These are phyloP conservation scores for Juncus effusus DNA, from an alignment of 176 grass and related monocot genomes.

Conservation along the genomic window DNA sequence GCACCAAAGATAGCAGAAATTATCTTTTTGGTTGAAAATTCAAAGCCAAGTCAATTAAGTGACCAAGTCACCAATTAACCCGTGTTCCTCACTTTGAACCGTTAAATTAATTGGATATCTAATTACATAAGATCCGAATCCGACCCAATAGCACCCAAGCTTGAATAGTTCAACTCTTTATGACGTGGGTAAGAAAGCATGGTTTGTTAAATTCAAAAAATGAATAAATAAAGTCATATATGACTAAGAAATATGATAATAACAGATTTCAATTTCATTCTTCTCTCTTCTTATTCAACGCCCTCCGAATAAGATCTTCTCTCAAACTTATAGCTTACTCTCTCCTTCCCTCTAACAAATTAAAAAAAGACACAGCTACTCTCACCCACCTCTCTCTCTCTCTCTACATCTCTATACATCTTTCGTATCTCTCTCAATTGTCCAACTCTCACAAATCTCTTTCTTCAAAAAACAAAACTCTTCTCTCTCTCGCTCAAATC, in stretches of 20 bases:
- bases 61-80: no score
- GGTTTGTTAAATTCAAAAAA: conserved; percentile 7
- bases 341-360: no score
- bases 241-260: conserved; percentile 4
- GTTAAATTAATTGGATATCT: no score
- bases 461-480: conserved; percentile 2
- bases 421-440: neutral
- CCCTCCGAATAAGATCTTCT: conserved; percentile 18
- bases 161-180: neutral
- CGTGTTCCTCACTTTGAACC: no score
- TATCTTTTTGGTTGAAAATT: no score
- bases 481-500: neutral
- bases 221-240: conserved; percentile 12
- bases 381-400: neutral
- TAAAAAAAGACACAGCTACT: neutral
- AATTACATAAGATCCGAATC: neutral
- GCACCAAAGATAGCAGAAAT: no score
- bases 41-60: no score
- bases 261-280: conserved; percentile 5
- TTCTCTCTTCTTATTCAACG: conserved; percentile 17
- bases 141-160: neutral
- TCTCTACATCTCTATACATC: neutral
- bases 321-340: conserved; percentile 4
- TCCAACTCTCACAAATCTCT: neutral
- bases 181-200: neutral